phyloP scores from a whole-genome alignment of 331 rosid genomes.

The Acacia concinna region DNA sequence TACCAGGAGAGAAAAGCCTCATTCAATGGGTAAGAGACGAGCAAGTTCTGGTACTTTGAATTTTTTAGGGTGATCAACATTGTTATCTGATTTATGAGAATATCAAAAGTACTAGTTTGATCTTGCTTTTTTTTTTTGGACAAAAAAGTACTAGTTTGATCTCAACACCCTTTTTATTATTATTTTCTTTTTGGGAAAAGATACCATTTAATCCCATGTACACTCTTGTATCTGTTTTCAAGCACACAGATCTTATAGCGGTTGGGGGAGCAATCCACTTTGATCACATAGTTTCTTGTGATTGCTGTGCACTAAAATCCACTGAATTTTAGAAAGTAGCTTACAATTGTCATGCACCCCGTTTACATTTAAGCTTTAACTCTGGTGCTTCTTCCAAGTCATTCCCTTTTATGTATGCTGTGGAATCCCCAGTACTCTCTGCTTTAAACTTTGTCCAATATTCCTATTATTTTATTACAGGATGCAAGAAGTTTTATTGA shows the following conservation, averaged over 20 bases:
- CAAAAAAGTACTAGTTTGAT: neutral
- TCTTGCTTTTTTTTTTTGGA: neutral
- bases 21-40: constrained; percentile 46
- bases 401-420: neutral
- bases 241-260: neutral
- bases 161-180: neutral
- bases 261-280: neutral
- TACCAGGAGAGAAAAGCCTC: constrained; percentile 37
- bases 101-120: constrained; percentile 12
- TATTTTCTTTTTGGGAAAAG: neutral
- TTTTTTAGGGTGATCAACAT: neutral
- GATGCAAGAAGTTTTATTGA: neutral
- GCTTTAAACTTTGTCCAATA: neutral
- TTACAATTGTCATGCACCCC: neutral
- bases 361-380: neutral
- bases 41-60: neutral
- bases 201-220: neutral
- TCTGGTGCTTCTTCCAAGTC: neutral
- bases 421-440: neutral
- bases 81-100: neutral
- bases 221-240: neutral
- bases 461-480: neutral
- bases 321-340: neutral
- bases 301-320: neutral
- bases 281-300: neutral